Conservation (phyloP, 2,329 filamentous ascomycete species). For the Epichloe uncinata region DNA sequence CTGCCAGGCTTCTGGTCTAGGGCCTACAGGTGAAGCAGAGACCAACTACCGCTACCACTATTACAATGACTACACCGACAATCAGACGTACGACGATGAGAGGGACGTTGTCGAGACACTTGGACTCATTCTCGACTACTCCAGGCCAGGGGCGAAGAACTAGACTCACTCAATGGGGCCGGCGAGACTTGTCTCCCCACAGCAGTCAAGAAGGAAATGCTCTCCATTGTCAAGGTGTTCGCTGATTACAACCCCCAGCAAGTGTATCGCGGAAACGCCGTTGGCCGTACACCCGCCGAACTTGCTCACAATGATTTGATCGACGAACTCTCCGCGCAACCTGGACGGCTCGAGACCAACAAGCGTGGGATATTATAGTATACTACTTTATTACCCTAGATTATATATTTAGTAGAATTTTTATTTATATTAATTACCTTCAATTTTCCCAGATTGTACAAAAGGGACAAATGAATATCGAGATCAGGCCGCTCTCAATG, state of each 20-base stretch:
- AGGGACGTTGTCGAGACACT: constrained; percentile 28
- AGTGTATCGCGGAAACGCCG: constrained; percentile 59
- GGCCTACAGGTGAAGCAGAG: constrained; percentile 1
- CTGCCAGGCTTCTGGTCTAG: constrained; percentile 13
- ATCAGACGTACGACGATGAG: constrained; percentile 12
- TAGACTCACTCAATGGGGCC: constrained; percentile 46
- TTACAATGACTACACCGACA: constrained; percentile 2
- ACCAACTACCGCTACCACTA: constrained; percentile 4
- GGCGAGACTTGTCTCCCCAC: constrained; percentile 54
- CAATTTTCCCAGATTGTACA: constrained; percentile 7
- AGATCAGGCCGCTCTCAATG: constrained; percentile 1
- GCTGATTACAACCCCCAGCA: constrained; percentile 41
- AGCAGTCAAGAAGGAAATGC: constrained; percentile 27
- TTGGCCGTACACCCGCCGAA: constrained; percentile 60
- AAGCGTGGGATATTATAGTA: no score
- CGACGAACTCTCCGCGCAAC: constrained; percentile 20
- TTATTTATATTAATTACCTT: no score
- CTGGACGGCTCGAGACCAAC: constrained; percentile 3
- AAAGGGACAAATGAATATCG: constrained; percentile 4
- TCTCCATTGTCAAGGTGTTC: constrained; percentile 28
- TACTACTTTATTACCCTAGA: no score
- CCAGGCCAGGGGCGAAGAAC: constrained; percentile 40
- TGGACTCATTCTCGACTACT: constrained; percentile 38
- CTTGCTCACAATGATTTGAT: constrained; percentile 45
- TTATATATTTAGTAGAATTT: no score